Evolutionary conservation across 768 basidiomycete genomes (phyloP).

Genomic region (Tulasnella sp.): DNA sequence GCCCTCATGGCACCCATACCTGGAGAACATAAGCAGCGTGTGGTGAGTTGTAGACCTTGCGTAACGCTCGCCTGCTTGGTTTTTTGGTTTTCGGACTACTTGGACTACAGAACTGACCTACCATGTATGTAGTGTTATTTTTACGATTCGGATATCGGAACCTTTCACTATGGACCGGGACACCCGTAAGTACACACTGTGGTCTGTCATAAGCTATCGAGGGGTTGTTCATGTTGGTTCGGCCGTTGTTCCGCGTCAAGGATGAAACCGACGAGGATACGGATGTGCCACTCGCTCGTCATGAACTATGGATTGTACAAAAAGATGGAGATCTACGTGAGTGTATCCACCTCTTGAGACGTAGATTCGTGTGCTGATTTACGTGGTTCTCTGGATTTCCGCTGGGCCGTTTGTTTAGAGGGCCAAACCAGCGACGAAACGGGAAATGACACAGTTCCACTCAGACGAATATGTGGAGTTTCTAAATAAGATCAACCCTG

Average conservation of each 20-base stretch:
- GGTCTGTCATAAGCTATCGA: background rate
- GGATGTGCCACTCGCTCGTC: conserved; percentile 98
- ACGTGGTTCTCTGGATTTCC: background rate
- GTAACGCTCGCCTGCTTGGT: background rate
- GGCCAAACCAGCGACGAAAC: conserved; percentile 97
- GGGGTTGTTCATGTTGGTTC: background rate
- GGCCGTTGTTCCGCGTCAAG: conserved; percentile 29
- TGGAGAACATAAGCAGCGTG: conserved; percentile 76
- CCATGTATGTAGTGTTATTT: conserved; percentile 99
- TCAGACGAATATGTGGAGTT: conserved; percentile 99
- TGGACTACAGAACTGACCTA: no score
- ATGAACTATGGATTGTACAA: conserved; percentile 99
- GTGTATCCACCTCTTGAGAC: conserved; percentile 30
- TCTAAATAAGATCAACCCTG: conserved; percentile 81
- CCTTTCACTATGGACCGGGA: conserved; percentile 97
- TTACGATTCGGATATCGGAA: conserved; percentile 98
- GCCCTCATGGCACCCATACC: conserved; percentile 44
- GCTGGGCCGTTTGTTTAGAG: conserved; percentile 48
- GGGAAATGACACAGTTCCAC: conserved; percentile 99
- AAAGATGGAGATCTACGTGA: conserved; percentile 99
- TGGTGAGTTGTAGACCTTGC: conserved; percentile 41
- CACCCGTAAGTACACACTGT: conserved; percentile 52
- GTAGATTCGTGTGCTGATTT: background rate
- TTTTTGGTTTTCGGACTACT: no score
- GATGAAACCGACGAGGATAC: conserved; percentile 96